Percentiles rank a stretch among this genome's conserved stretches.
Conservation (phyloP, 345 rosid species). For the Dimocarpus longan region DNA sequence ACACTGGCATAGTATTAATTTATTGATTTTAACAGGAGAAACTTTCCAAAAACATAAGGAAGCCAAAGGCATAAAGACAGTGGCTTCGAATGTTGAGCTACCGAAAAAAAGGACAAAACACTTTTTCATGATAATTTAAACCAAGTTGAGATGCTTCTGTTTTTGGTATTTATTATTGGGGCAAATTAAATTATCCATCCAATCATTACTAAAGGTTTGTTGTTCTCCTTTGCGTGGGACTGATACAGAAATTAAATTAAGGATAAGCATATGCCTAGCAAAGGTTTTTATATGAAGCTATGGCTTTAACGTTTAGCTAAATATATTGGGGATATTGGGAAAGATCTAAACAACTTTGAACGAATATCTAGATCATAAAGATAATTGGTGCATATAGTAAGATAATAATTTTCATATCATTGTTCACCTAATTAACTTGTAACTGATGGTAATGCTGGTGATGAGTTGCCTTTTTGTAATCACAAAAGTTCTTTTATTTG, state of each 20-base stretch:
- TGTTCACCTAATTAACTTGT: neutral
- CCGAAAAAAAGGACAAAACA: slow-evolving; percentile 17
- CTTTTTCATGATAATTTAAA: slow-evolving; percentile 20
- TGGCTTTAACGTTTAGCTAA: neutral
- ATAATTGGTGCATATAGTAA: neutral
- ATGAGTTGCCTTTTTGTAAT: neutral
- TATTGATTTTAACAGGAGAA: slow-evolving; percentile 18
- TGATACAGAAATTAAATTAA: slow-evolving; percentile 1
- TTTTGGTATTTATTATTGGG: neutral
- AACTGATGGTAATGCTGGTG: neutral
- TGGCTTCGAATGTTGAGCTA: slow-evolving; percentile 43
- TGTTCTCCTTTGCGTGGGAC: neutral
- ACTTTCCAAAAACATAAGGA: slow-evolving; percentile 40
- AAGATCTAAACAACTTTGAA: neutral
- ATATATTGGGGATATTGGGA: too few relatives aligned
- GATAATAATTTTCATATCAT: neutral
- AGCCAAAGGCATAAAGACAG: slow-evolving; percentile 41
- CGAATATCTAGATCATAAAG: neutral
- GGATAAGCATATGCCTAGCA: slow-evolving; percentile 7
- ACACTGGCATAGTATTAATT: slow-evolving; percentile 5
- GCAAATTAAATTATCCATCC: slow-evolving; percentile 11
- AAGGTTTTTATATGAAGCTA: neutral
- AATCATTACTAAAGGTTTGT: slow-evolving; percentile 20
- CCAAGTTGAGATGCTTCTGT: neutral
- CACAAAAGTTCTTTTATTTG: neutral